Percentiles rank a stretch among this genome's conserved stretches.
phyloP scores from a whole-genome alignment of 768 basidiomycete species.

The Polyporus arcularius region DNA sequence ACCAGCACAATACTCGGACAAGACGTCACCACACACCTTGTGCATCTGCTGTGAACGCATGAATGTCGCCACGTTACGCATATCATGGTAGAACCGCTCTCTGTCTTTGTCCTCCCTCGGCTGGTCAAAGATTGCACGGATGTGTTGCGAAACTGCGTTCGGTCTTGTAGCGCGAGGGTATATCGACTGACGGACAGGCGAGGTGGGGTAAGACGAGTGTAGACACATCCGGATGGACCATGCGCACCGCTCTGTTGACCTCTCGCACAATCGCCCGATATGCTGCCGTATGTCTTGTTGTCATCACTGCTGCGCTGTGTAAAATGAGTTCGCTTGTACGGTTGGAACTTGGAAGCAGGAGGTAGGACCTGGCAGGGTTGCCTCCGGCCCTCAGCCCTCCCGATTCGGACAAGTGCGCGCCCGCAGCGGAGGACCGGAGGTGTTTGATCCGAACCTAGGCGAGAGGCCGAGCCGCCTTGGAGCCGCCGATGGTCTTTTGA shows the following conservation, averaged over 20 bases:
- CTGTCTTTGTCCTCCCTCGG: conserved; percentile 24
- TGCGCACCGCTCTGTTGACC: conserved; percentile 51
- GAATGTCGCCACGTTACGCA: conserved; percentile 66
- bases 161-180: conserved; percentile 39
- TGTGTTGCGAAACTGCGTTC: conserved; percentile 45
- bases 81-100: conserved; percentile 43
- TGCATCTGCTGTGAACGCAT: conserved; percentile 73
- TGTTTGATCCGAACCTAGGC: too few relatives aligned
- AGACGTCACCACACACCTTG: conserved; percentile 52
- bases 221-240: conserved; percentile 17
- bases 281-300: conserved; percentile 22
- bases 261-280: conserved; percentile 60
- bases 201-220: conserved; percentile 2
- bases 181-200: conserved; percentile 36
- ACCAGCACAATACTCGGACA: not conserved
- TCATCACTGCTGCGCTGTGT: not conserved
- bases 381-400: too few relatives aligned
- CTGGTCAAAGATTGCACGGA: conserved; percentile 57
- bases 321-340: too few relatives aligned
- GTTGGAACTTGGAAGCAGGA: too few relatives aligned
- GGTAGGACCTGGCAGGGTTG: too few relatives aligned
- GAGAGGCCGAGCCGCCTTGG: too few relatives aligned
- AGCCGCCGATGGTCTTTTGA: too few relatives aligned
- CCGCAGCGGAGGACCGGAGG: too few relatives aligned
- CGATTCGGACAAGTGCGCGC: too few relatives aligned